A percentile compares a stretch with the other conserved stretches of the same genome.
These are phyloP conservation scores for Zygosaccharomyces sapae DNA, from an alignment of 1,139 yeast species.

Conservation along the genomic window DNA sequence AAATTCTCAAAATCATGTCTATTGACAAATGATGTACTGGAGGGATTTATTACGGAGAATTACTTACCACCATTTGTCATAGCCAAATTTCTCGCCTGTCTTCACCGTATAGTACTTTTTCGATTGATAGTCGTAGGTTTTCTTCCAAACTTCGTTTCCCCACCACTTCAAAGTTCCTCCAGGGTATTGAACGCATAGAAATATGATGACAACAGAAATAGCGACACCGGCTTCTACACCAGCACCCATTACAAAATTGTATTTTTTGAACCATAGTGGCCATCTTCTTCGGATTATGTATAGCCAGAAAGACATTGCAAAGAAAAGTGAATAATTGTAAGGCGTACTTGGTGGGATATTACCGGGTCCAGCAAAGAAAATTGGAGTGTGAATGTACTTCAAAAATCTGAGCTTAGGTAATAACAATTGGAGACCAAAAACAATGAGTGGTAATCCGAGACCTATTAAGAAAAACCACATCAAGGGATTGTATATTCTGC, in stretches of 20 bases:
- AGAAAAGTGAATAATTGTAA: slow-evolving; percentile 47
- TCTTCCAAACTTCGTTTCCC: slow-evolving; percentile 46
- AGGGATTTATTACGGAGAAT: slow-evolving; percentile 6
- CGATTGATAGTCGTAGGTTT: slow-evolving; percentile 33
- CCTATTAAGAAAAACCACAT: slow-evolving; percentile 41
- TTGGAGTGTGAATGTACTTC: slow-evolving; percentile 37
- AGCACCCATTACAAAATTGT: slow-evolving; percentile 44
- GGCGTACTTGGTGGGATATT: slow-evolving; percentile 46
- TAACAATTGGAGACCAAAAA: slow-evolving; percentile 32
- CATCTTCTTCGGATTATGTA: slow-evolving; percentile 27
- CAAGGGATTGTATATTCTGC: slow-evolving; percentile 41
- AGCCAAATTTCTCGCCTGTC: slow-evolving; percentile 42
- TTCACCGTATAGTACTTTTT: slow-evolving; percentile 35
- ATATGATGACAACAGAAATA: slow-evolving; percentile 45
- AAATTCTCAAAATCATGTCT: not conserved
- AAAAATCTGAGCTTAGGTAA: slow-evolving; percentile 40
- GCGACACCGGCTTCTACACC: slow-evolving; percentile 62
- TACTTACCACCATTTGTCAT: slow-evolving; percentile 39
- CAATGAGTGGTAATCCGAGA: slow-evolving; percentile 35
- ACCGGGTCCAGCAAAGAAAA: slow-evolving; percentile 42
- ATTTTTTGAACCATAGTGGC: slow-evolving; percentile 44
- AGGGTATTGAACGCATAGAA: slow-evolving; percentile 50
- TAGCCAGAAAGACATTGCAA: slow-evolving; percentile 44
- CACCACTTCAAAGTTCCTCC: slow-evolving; percentile 46
- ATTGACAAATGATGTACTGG: not conserved